Percentiles rank a stretch among this genome's conserved stretches.
Conservation (phyloP, 108 stramenopile genomes). For the Fragilaria crotonensis region DNA sequence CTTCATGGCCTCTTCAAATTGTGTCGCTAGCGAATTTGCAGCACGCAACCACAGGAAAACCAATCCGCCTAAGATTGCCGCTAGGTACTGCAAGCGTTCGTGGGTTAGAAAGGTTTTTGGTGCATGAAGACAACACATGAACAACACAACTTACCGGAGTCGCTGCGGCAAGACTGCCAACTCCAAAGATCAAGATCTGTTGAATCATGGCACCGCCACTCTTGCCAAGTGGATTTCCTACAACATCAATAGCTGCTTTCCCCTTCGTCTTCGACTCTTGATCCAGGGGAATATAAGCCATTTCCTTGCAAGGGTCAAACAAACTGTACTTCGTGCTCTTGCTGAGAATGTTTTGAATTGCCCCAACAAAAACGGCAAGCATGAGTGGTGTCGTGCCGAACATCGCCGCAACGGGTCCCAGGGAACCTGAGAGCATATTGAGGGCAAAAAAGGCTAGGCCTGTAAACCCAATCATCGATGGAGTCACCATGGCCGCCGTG, state of each 20-base stretch:
- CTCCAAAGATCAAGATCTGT: conserved; percentile 83
- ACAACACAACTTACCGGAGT: conserved; percentile 51
- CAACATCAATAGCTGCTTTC: conserved; percentile 98
- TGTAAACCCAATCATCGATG: conserved; percentile 91
- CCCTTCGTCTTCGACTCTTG: conserved; percentile 97
- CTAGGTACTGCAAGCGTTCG: conserved; percentile 44
- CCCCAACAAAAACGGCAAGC: conserved; percentile 93
- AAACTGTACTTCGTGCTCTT: conserved; percentile 95
- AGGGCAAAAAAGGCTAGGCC: conserved; percentile 89
- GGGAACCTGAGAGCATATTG: conserved; percentile 69
- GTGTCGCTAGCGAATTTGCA: conserved; percentile 64
- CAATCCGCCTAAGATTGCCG: conserved; percentile 60
- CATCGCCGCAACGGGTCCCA: conserved; percentile 62
- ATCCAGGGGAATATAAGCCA: conserved; percentile 98
- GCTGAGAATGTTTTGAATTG: conserved; percentile 91
- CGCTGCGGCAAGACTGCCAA: conserved; percentile 84
- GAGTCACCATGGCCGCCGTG: conserved; percentile 89
- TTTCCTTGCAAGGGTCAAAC: conserved; percentile 98
- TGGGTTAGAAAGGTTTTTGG: background rate
- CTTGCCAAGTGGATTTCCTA: conserved; percentile 96
- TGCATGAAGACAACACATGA: background rate
- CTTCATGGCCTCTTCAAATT: conserved; percentile 76
- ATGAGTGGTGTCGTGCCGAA: conserved; percentile 92
- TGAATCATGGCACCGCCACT: conserved; percentile 94
- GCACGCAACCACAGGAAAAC: conserved; percentile 73